A percentile compares a stretch with the other conserved stretches of the same genome.
These are phyloP conservation scores for Poa annua DNA, from an alignment of 176 grass and related monocot genomes.

Conservation along the genomic window DNA sequence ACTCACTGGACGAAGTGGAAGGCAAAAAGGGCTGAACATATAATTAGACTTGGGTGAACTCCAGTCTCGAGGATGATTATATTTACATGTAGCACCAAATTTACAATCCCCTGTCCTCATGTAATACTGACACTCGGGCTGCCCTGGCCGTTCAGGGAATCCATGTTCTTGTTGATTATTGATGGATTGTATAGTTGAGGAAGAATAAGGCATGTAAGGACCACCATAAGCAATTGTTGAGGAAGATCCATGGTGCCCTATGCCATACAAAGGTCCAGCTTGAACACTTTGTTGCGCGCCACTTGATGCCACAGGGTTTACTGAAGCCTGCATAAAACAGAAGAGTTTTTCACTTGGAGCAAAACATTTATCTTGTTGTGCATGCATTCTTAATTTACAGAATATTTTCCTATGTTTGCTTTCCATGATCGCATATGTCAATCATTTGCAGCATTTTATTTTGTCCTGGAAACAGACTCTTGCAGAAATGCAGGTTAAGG, in stretches of 20 bases:
- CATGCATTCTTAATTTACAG: neutral
- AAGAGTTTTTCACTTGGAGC: slow-evolving; percentile 12
- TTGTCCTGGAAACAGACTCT: too few relatives aligned
- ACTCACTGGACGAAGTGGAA: slow-evolving; percentile 81
- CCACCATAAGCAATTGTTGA: slow-evolving; percentile 54
- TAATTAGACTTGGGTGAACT: slow-evolving; percentile 55
- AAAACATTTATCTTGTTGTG: neutral
- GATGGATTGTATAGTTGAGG: slow-evolving; percentile 58
- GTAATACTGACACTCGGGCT: slow-evolving; percentile 80
- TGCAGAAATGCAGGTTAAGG: too few relatives aligned
- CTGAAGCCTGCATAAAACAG: slow-evolving; percentile 53
- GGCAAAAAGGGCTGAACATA: slow-evolving; percentile 58
- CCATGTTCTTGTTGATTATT: slow-evolving; percentile 63
- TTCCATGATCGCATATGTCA: slow-evolving; percentile 18
- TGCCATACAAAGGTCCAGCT: slow-evolving; percentile 63
- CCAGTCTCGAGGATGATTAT: slow-evolving; percentile 77
- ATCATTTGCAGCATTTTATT: neutral
- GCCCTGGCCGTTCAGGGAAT: slow-evolving; percentile 76
- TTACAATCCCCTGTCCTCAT: slow-evolving; percentile 84
- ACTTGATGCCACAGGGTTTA: slow-evolving; percentile 59
- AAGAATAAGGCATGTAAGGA: slow-evolving; percentile 52
- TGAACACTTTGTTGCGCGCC: slow-evolving; percentile 69
- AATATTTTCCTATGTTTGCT: slow-evolving; percentile 8
- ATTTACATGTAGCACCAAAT: slow-evolving; percentile 81
- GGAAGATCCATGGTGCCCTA: slow-evolving; percentile 64